Conservation (phyloP, 495 filamentous ascomycete species). For the Hypoxylon perforatum region DNA sequence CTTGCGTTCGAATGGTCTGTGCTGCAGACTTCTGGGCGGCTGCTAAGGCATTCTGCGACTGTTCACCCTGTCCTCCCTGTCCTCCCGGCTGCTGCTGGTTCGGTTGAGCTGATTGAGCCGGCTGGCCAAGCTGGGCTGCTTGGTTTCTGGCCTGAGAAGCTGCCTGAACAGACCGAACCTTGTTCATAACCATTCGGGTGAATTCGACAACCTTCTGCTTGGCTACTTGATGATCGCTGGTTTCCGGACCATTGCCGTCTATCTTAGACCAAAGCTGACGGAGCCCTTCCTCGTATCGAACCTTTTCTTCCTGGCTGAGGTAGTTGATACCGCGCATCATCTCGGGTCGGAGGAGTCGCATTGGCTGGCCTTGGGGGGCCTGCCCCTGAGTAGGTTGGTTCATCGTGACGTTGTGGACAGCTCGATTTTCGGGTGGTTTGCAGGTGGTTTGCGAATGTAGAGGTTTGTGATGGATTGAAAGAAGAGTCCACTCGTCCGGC, state of each 20-base stretch:
- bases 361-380: conserved; percentile 43
- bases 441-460: no score
- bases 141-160: conserved; percentile 15
- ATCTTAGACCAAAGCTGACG: conserved; percentile 69
- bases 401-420: conserved; percentile 39
- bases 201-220: conserved; percentile 73
- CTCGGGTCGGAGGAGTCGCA: conserved; percentile 52
- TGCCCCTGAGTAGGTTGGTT: conserved; percentile 49
- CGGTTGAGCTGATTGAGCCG: conserved; percentile 9
- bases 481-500: no score
- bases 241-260: conserved; percentile 66
- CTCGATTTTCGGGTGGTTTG: no score
- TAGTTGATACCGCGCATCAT: conserved; percentile 57
- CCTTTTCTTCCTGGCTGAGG: conserved; percentile 68
- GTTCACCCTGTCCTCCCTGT: conserved; percentile 36
- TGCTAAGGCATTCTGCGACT: conserved; percentile 23
- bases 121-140: conserved; percentile 18
- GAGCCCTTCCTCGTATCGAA: conserved; percentile 73
- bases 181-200: conserved; percentile 69
- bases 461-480: no score
- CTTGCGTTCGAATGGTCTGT: conserved; percentile 38
- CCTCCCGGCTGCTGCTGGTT: conserved; percentile 26
- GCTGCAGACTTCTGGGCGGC: conserved; percentile 33
- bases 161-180: conserved; percentile 59
- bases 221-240: conserved; percentile 68